Evolutionary conservation across 2,329 filamentous ascomycete genomes (phyloP).

Genomic region (Hymenoscyphus occultus): DNA sequence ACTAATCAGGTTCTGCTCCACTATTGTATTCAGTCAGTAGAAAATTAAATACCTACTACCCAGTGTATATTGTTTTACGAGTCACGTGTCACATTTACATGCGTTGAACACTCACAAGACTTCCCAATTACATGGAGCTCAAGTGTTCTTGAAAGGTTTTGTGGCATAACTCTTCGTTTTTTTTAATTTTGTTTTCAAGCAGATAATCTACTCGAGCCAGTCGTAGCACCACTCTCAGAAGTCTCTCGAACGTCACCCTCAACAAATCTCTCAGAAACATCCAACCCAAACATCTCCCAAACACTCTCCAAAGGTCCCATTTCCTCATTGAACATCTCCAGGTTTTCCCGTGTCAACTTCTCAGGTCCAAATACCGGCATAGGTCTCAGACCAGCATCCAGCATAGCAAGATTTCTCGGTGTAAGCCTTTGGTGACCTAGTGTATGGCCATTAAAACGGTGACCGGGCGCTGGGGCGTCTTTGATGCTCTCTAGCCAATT

Average conservation of each 20-base stretch:
- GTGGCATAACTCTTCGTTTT: neutral
- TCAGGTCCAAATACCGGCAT: neutral
- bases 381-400: neutral
- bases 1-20: too few relatives aligned
- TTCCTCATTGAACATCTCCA: neutral
- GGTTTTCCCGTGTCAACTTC: neutral
- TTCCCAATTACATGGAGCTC: too few relatives aligned
- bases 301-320: neutral
- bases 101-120: too few relatives aligned
- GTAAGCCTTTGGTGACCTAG: neutral
- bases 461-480: neutral
- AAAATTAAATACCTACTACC: too few relatives aligned
- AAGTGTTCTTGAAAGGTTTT: neutral
- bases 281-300: neutral
- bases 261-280: neutral
- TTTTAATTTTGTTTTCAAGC: neutral
- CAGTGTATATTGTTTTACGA: too few relatives aligned
- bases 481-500: neutral
- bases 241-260: neutral
- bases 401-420: neutral
- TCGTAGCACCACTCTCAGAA: slow-evolving; percentile 2
- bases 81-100: too few relatives aligned
- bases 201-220: neutral
- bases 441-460: neutral
- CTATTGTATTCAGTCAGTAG: too few relatives aligned